Conservation (phyloP, 139 green algal genomes). For the Nannochloris sp. region DNA sequence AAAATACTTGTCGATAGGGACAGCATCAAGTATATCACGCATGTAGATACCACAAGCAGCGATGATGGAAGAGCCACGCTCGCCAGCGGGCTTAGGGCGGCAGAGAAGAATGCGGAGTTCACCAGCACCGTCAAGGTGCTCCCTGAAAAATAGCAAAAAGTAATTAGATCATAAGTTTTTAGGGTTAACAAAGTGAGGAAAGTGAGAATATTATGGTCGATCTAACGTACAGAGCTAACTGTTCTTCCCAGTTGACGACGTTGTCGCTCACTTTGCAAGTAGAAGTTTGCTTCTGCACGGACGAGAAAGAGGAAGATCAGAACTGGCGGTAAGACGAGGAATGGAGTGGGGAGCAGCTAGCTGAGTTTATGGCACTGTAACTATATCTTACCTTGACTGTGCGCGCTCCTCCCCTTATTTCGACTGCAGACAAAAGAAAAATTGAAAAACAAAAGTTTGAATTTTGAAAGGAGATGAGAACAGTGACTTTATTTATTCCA, state of each 20-base stretch:
- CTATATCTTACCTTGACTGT: constrained; percentile 56
- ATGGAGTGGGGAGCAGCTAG: neutral
- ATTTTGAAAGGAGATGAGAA: neutral
- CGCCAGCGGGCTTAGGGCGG: constrained; percentile 50
- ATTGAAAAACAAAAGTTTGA: neutral
- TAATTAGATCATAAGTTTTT: neutral
- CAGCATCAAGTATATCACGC: constrained; percentile 79
- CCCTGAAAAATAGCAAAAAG: constrained; percentile 37
- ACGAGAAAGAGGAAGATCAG: neutral
- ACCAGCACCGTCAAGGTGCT: constrained; percentile 65
- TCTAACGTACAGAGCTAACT: constrained; percentile 56
- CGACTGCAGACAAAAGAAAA: constrained; percentile 46
- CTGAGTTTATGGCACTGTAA: neutral
- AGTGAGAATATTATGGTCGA: too few species aligned
- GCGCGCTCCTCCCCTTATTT: constrained; percentile 57
- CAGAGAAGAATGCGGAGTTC: constrained; percentile 88
- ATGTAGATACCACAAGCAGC: constrained; percentile 88
- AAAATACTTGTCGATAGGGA: constrained; percentile 93
- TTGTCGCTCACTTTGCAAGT: constrained; percentile 30
- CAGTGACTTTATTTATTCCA: neutral
- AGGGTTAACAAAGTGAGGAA: neutral
- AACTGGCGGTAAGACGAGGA: neutral
- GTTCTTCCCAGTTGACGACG: constrained; percentile 54
- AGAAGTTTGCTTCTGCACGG: constrained; percentile 42
- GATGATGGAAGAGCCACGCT: constrained; percentile 57